phyloP scores from a whole-genome alignment of 805 yeast species.

The Danielia reshetovae region DNA sequence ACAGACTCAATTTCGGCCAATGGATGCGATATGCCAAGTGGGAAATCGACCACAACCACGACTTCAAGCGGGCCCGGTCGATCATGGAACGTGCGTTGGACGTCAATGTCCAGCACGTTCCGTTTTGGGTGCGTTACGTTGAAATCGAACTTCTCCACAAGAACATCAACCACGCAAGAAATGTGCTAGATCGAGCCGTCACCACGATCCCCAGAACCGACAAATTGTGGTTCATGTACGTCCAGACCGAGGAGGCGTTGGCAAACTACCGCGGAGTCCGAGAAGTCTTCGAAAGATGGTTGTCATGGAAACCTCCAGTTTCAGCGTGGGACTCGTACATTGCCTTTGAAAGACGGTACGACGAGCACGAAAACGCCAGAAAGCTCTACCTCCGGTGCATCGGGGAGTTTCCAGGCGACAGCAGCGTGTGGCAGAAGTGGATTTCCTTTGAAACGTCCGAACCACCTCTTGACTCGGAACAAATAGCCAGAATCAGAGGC shows the following conservation, averaged over 20 bases:
- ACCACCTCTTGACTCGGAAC: conserved; percentile 8
- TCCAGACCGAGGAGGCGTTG: conserved; percentile 76
- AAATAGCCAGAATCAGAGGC: conserved; percentile 50
- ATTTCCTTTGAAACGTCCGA: conserved; percentile 57
- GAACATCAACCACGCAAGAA: conserved; percentile 85
- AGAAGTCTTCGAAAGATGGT: conserved; percentile 73
- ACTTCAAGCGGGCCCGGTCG: conserved; percentile 75
- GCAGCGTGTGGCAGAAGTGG: conserved; percentile 74
- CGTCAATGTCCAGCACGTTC: conserved; percentile 69
- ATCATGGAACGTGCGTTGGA: conserved; percentile 83
- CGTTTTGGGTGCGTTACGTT: conserved; percentile 82
- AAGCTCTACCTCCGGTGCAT: conserved; percentile 51
- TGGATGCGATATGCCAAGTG: conserved; percentile 91
- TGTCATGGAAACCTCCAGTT: conserved; percentile 64
- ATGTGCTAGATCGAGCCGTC: conserved; percentile 75
- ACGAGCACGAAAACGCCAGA: conserved; percentile 53
- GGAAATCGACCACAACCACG: conserved; percentile 74
- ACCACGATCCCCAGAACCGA: conserved; percentile 71
- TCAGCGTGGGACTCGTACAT: conserved; percentile 75
- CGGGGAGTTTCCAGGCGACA: conserved; percentile 37
- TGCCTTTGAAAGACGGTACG: conserved; percentile 67
- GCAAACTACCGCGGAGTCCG: conserved; percentile 61
- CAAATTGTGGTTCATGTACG: conserved; percentile 82
- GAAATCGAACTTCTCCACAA: conserved; percentile 69
- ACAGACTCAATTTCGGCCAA: conserved; percentile 75